Base-by-base conservation (phyloP, 768 basidiomycete species). In the Pleurotus eryngii region DNA sequence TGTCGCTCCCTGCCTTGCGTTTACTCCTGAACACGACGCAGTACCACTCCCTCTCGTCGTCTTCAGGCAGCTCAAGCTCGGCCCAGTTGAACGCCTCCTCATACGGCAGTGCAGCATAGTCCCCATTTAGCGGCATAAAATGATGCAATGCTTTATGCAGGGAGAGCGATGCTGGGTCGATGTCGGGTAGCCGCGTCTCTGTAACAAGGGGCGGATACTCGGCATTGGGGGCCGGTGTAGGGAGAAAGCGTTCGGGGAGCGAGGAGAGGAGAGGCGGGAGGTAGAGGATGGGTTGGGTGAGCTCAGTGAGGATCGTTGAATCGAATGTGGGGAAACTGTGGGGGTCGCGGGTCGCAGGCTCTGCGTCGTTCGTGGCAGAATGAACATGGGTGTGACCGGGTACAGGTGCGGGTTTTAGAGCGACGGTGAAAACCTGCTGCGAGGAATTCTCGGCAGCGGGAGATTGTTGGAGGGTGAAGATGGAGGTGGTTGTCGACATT, bases 31-130 rank as follows among this genome's bases (percentile, higher is more conserved):
- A 98, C 14, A 85, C 92, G 9, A 98, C 96, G 59, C 86, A 86
- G 67, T 96, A 98, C 92, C 90, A 97, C 57, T 93, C 90, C 39
- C 91, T 75, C 62, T 90, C 89, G 46, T 89, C 84, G 2, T 87
- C 81, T 51, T 74, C 73, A 1, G 88, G 87, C 12, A 96, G 76
- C 3, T 69, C 66, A 1, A 96, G 75, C 46, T 89, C 81, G 15
- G 70, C 64, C 95, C 95, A 98, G 69, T 97, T 97, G 77, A 98
- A 98, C 2, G 92, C 90, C 24, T 84, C 76, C 2, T 73, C 73
- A 63, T 96, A 98, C 4, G 84, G 76, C 3, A 70, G 70, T 8
- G 59, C 64, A 0, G 92, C 87, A 60, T 96, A 97, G 35, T 83
- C 68, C 12, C 67, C 66, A 6, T 76, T 80, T 39, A 74, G 63